Base-by-base conservation (phyloP, 805 yeast genomes). In the Wickerhamomyces tratensis region DNA sequence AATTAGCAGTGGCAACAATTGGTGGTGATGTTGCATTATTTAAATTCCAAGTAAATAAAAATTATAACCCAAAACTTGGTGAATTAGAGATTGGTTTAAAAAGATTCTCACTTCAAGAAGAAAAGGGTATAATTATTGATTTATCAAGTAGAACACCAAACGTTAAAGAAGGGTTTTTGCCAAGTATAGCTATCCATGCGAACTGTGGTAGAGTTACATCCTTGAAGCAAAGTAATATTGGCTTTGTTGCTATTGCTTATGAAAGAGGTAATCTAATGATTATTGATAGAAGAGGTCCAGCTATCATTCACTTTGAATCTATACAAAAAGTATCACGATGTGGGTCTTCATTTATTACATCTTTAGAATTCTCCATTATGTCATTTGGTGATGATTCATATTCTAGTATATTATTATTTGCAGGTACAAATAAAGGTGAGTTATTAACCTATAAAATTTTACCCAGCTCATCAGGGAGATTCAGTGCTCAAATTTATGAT, bases 191-290 rank as follows among this genome's bases (percentile, higher is more conserved):
- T 2, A 49, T 79, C 14, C 64, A 69, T 36, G 70, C 72, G 14
- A 62, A 62, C 34, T 55, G 60, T 40, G 77, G 79, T 0, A 57
- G 57, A 5, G 79, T 85, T 9, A 67, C 89, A 0, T 74, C 85
- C 2, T 46, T 89, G 39, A 69, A 73, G 42, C 74, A 84, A 58
- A 80, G 89, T 46, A 74, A 82, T 48, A 69, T 87, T 39, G 96
- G 96, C 0, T 89, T 93, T 64, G 85, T 83, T 8, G 93, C 84
- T 0, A 67, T 86, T 36, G 95, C 85, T 1, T 87, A 83, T 58
- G 72, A 72, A 38, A 72, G 79, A 12, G 97, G 98, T n/a, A 70
- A 77, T 33, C 47, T 91, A 14, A 62, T 82, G 2, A 78, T 91
- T 0, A 64, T 89, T 45, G 97, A 91, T 62, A 68, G 85, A 43